Conservation (phyloP, 306 rosid genomes). For the Cicer cuneatum region DNA sequence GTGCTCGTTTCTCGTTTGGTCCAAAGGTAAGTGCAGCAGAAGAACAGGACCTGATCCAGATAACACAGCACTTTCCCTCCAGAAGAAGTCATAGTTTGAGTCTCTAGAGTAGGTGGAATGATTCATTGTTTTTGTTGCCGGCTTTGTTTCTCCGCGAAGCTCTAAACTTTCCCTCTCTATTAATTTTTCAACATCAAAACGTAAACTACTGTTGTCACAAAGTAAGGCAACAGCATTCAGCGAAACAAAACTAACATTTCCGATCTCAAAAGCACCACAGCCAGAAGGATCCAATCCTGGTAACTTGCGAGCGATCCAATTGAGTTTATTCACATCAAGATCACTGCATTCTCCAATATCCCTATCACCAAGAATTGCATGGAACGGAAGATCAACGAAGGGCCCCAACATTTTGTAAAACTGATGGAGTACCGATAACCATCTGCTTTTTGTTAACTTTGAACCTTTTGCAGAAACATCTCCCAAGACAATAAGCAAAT, state of each 20-base stretch:
- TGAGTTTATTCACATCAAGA: constrained; percentile 46
- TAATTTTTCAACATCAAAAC: constrained; percentile 69
- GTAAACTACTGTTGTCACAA: constrained; percentile 57
- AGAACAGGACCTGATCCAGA: constrained; percentile 73
- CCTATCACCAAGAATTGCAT: constrained; percentile 72
- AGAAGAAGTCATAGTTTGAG: constrained; percentile 43
- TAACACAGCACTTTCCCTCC: constrained; percentile 50
- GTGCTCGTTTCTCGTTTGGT: constrained; percentile 32
- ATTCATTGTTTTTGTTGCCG: constrained; percentile 4
- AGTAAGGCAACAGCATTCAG: constrained; percentile 69
- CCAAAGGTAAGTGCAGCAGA: constrained; percentile 66
- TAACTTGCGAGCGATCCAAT: constrained; percentile 58
- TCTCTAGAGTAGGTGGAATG: constrained; percentile 23
- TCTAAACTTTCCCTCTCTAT: constrained; percentile 68
- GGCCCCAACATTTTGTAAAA: constrained; percentile 63
- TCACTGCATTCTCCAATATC: constrained; percentile 61
- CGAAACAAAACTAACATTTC: constrained; percentile 66
- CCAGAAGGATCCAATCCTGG: constrained; percentile 66
- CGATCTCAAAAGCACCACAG: constrained; percentile 67
- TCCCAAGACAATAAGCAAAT: constrained; percentile 72
- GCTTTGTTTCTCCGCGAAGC: constrained; percentile 40
- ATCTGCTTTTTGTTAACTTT: constrained; percentile 53
- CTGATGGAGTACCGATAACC: constrained; percentile 58
- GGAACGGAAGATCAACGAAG: constrained; percentile 61
- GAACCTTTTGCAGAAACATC: constrained; percentile 75